A percentile compares a stretch with the other conserved stretches of the same genome.
Evolutionary conservation across 371 early-diverging fungal genomes (phyloP).

Genomic region (Capillidium heterosporum): DNA sequence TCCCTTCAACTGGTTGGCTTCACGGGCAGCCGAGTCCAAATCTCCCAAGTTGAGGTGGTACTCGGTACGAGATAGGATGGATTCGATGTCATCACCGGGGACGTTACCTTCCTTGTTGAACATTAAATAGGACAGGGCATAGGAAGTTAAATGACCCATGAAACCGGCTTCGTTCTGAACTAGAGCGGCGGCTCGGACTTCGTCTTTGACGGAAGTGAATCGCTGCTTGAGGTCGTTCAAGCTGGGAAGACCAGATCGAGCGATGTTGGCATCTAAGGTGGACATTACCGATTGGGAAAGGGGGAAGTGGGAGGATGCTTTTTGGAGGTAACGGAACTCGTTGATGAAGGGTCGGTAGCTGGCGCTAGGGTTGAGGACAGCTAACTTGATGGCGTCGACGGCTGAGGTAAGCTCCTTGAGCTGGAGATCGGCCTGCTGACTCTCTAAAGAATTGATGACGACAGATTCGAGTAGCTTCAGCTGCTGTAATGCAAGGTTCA

Average conservation of each 20-base stretch:
- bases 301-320: constrained; percentile 25
- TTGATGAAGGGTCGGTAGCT: constrained; percentile 32
- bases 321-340: constrained; percentile 43
- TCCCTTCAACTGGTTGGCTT: constrained; percentile 82
- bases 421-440: constrained; percentile 30
- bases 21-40: constrained; percentile 77
- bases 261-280: constrained; percentile 36
- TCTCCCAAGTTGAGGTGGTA: constrained; percentile 56
- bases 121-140: constrained; percentile 54
- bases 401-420: constrained; percentile 31
- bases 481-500: constrained; percentile 59
- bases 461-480: constrained; percentile 51
- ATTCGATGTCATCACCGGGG: constrained; percentile 75
- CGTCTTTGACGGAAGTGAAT: constrained; percentile 44
- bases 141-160: constrained; percentile 61
- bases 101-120: constrained; percentile 74
- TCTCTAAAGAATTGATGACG: constrained; percentile 23
- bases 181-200: constrained; percentile 63
- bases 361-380: constrained; percentile 15
- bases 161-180: constrained; percentile 76
- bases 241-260: constrained; percentile 47
- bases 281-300: constrained; percentile 42
- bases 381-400: constrained; percentile 29
- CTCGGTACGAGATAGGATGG: constrained; percentile 65
- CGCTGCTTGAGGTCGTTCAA: constrained; percentile 47